Percentiles rank a stretch among this genome's conserved stretches.
Evolutionary conservation across 306 rosid genomes (phyloP).

Genomic region (Urtica urens): DNA sequence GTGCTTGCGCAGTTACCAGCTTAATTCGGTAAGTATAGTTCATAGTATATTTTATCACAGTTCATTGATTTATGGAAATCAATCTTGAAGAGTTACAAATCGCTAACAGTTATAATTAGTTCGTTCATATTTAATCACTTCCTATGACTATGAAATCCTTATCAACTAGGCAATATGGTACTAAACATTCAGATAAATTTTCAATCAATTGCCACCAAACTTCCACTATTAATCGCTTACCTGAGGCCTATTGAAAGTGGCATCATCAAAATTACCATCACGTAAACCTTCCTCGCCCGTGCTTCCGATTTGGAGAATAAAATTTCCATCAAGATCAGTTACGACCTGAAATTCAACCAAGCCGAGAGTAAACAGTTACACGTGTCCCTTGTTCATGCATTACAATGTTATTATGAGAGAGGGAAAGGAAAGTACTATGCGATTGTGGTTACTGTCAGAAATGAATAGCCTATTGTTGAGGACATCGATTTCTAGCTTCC

Average conservation of each 20-base stretch:
- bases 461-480: conserved; percentile 89
- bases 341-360: conserved; percentile 61
- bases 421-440: conserved; percentile 53
- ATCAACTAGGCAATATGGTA: too few species aligned
- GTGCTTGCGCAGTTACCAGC: too few species aligned
- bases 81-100: too few species aligned
- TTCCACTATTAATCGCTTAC: conserved; percentile 24
- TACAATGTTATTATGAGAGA: neutral
- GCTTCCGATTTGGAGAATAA: conserved; percentile 79
- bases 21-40: too few species aligned
- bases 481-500: conserved; percentile 78
- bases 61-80: too few species aligned
- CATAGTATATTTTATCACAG: too few species aligned
- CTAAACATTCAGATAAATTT: too few species aligned
- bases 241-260: conserved; percentile 90
- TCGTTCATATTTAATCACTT: too few species aligned
- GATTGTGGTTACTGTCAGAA: conserved; percentile 93
- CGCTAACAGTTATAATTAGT: too few species aligned
- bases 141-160: too few species aligned
- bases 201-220: too few species aligned
- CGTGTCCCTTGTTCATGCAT: conserved; percentile 6
- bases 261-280: conserved; percentile 83
- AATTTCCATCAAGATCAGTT: conserved; percentile 71
- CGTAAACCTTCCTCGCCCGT: conserved; percentile 81
- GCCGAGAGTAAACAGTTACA: conserved; percentile 6